A percentile compares a stretch with the other conserved stretches of the same genome.
phyloP scores from a whole-genome alignment of 1,139 yeast species.

The Martiniozyma asiatica region DNA sequence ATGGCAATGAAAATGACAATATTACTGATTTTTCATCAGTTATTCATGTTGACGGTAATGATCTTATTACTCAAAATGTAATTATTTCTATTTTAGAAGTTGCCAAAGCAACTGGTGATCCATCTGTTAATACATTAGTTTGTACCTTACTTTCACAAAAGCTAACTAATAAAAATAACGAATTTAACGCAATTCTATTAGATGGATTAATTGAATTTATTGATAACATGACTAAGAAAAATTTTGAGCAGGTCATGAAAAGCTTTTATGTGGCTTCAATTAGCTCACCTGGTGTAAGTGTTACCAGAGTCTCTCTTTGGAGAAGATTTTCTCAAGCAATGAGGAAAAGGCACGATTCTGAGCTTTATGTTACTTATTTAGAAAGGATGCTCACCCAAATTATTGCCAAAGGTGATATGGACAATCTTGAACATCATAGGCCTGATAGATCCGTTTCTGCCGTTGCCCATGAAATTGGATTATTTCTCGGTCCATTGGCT shows the following conservation, averaged over 20 bases:
- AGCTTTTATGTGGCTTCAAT: conserved; percentile 26
- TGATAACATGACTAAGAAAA: conserved; percentile 46
- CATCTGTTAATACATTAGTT: conserved; percentile 67
- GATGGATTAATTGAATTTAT: conserved; percentile 50
- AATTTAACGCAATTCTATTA: conserved; percentile 29
- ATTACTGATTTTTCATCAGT: conserved; percentile 7
- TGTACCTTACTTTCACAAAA: conserved; percentile 80
- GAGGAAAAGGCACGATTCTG: conserved; percentile 25
- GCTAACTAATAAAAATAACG: conserved; percentile 27
- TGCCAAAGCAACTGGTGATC: conserved; percentile 58
- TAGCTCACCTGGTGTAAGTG: conserved; percentile 22
- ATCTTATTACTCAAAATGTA: conserved; percentile 41
- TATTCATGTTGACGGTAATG: conserved; percentile 11
- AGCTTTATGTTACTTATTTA: conserved; percentile 47
- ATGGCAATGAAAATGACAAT: neutral
- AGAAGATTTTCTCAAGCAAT: conserved; percentile 36
- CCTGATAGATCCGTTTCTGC: conserved; percentile 68
- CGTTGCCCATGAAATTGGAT: conserved; percentile 64
- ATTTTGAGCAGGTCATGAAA: conserved; percentile 41
- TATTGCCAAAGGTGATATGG: conserved; percentile 73
- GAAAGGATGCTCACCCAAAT: conserved; percentile 56
- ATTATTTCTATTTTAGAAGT: conserved; percentile 64
- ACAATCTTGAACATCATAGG: conserved; percentile 67
- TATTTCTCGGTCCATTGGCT: conserved; percentile 65
- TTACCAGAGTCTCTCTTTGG: conserved; percentile 33